A percentile compares a stretch with the other conserved stretches of the same genome.
Conservation (phyloP, 1,284 basidiomycete genomes). For the Pisolithus thermaeus region DNA sequence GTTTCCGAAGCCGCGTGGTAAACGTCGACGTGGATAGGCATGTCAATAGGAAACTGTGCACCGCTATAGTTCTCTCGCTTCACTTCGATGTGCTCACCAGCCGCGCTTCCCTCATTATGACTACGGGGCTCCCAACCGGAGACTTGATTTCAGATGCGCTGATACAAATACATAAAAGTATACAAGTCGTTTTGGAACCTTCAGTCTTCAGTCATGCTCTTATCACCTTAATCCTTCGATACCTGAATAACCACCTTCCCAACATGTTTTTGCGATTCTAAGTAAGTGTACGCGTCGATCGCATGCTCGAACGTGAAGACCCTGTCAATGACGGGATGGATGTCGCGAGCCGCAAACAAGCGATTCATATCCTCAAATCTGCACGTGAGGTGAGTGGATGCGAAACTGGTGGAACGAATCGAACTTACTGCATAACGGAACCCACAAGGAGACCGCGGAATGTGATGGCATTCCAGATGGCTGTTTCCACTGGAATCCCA, state of each 20-base stretch:
- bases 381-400: neutral
- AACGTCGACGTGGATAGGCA: slow-evolving; percentile 22
- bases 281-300: slow-evolving; percentile 38
- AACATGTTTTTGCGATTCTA: slow-evolving; percentile 39
- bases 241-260: slow-evolving; percentile 47
- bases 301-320: slow-evolving; percentile 46
- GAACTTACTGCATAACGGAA: slow-evolving; percentile 29
- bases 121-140: no score
- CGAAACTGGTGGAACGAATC: neutral
- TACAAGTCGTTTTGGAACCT: no score
- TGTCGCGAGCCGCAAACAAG: slow-evolving; percentile 33
- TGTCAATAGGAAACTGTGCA: neutral
- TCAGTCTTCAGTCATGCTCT: neutral
- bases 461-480: slow-evolving; percentile 15
- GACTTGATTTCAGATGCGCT: no score
- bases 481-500: slow-evolving; percentile 28
- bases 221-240: slow-evolving; percentile 10
- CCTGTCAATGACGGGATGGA: slow-evolving; percentile 44
- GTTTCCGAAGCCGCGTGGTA: slow-evolving; percentile 63
- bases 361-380: neutral
- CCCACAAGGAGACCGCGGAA: slow-evolving; percentile 37
- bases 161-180: no score
- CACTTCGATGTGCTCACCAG: neutral
- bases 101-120: no score
- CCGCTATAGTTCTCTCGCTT: neutral